Conservation (phyloP, 2,329 filamentous ascomycete genomes). For the Dothistroma pini region DNA sequence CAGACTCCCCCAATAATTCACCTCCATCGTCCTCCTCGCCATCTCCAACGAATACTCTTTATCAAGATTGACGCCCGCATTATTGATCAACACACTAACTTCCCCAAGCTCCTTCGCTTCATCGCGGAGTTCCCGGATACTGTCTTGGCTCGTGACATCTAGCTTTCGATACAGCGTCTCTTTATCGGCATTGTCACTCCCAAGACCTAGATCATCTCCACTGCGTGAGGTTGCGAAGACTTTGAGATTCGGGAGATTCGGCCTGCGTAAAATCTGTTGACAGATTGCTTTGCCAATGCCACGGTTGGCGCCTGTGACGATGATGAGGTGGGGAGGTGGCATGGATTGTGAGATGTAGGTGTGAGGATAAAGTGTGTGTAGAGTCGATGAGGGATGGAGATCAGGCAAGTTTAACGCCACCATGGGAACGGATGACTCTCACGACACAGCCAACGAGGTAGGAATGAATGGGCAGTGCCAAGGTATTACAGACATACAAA, state of each 20-base stretch:
- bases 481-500: too few species aligned
- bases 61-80: slow-evolving; percentile 36
- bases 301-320: slow-evolving; percentile 38
- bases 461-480: not conserved
- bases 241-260: slow-evolving; percentile 25
- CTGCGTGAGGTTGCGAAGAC: slow-evolving; percentile 35
- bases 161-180: slow-evolving; percentile 31
- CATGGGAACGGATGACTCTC: not conserved
- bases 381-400: not conserved
- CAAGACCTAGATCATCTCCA: slow-evolving; percentile 30
- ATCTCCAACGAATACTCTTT: slow-evolving; percentile 27
- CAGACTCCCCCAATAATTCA: slow-evolving; percentile 37
- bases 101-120: slow-evolving; percentile 25
- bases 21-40: slow-evolving; percentile 33
- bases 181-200: slow-evolving; percentile 11
- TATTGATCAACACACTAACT: slow-evolving; percentile 38
- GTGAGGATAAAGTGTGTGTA: too few species aligned
- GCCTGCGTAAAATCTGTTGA: slow-evolving; percentile 28
- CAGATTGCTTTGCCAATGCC: slow-evolving; percentile 37
- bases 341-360: slow-evolving; percentile 13
- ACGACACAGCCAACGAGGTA: not conserved
- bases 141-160: slow-evolving; percentile 30
- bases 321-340: slow-evolving; percentile 30
- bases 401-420: not conserved
- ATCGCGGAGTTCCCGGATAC: slow-evolving; percentile 30